Evolutionary conservation across 768 basidiomycete species (phyloP).

Genomic region (Tylopilus sp.): DNA sequence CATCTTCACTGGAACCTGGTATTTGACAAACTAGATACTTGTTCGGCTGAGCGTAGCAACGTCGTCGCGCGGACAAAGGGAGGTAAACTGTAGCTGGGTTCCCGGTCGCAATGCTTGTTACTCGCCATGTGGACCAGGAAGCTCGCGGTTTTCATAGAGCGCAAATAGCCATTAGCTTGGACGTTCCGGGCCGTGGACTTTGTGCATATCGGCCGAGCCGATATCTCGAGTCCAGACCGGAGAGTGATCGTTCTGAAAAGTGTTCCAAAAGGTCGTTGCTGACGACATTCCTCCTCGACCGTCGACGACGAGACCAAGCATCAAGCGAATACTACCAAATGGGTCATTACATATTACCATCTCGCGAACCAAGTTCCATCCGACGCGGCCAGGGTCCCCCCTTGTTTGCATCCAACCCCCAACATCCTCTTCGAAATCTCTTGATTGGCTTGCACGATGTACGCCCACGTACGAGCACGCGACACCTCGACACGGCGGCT

Average conservation of each 20-base stretch:
- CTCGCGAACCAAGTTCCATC: slow-evolving; percentile 14
- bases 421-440: not conserved
- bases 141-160: slow-evolving; percentile 7
- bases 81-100: not conserved
- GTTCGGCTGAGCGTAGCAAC: not conserved
- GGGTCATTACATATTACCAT: not conserved
- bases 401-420: not conserved
- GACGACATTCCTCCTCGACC: no score
- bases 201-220: not conserved
- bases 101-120: slow-evolving; percentile 2
- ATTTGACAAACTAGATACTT: not conserved
- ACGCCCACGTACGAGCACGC: slow-evolving; percentile 12
- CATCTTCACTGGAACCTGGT: slow-evolving; percentile 5
- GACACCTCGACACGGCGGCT: slow-evolving; percentile 11
- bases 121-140: slow-evolving; percentile 13
- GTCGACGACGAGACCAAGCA: not conserved
- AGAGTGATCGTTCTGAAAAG: no score
- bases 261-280: no score
- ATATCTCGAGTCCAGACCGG: no score
- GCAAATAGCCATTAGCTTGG: not conserved
- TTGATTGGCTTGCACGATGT: slow-evolving; percentile 9
- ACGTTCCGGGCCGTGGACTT: no score
- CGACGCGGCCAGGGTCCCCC: slow-evolving; percentile 1
- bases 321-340: not conserved
- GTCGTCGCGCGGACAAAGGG: not conserved